These are phyloP conservation scores for Penicillium cosmopolitanum DNA, from an alignment of 495 filamentous ascomycete genomes.

Conservation along the genomic window DNA sequence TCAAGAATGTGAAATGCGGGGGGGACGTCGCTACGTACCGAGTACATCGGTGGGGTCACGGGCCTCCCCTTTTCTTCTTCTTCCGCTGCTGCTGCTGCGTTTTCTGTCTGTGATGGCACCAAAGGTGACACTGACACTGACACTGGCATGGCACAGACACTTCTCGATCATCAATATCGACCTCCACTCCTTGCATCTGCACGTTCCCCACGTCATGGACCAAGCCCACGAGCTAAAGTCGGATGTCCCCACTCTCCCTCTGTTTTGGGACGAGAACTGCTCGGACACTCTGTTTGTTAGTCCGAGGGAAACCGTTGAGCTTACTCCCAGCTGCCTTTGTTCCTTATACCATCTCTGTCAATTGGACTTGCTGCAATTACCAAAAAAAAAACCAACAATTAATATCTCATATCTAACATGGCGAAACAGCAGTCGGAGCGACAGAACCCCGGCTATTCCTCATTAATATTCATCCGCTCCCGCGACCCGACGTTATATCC, in stretches of 20 bases:
- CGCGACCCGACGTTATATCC: slow-evolving; percentile 11
- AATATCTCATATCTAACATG: not conserved
- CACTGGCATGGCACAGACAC: not conserved
- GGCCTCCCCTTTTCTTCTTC: slow-evolving; percentile 1
- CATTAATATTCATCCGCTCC: slow-evolving; percentile 20
- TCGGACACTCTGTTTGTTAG: slow-evolving; percentile 23
- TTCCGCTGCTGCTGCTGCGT: not conserved
- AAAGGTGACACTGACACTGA: not conserved
- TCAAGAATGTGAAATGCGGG: slow-evolving; percentile 8
- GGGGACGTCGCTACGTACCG: not conserved
- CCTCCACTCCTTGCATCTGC: slow-evolving; percentile 5
- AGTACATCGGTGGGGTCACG: slow-evolving; percentile 1
- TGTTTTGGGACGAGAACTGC: slow-evolving; percentile 28
- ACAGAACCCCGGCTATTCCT: slow-evolving; percentile 28
- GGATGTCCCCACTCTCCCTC: slow-evolving; percentile 23
- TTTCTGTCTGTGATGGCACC: not conserved
- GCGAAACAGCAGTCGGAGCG: not conserved
- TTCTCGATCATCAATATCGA: not conserved
- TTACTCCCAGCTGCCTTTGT: not conserved
- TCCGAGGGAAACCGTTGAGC: slow-evolving; percentile 20
- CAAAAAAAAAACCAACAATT: not conserved
- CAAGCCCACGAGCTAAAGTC: slow-evolving; percentile 27
- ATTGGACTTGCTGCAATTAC: not conserved
- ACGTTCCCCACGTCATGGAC: slow-evolving; percentile 11
- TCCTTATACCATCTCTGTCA: not conserved